Base-by-base conservation (phyloP, 129 eudicot species). In the Mikania micrantha region DNA sequence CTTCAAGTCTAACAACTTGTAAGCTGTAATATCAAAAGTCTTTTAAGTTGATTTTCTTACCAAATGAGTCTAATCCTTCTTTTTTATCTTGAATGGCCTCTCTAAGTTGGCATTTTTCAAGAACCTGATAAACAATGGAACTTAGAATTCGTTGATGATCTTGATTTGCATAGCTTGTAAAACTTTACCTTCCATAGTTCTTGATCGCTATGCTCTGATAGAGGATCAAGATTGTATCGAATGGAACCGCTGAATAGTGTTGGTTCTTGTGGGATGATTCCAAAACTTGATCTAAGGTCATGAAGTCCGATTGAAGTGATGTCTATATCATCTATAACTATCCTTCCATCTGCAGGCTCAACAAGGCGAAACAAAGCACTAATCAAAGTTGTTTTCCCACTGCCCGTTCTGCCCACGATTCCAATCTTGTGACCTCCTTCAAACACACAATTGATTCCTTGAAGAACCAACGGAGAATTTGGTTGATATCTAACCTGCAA, bases 381-480 rank as follows among this genome's bases (percentile, higher is more conserved):
- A 22, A 84, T 87, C 63, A 84, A 79, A 41, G 95, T 88, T 4
- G 95, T 82, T 67, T 88, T 88, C 19, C 95, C 87, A 35, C 91
- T 82, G 4, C 96, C 91, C 7, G 96, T 85, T 69, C 96, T 67
- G n/a, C 96, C 96, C 38, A 88, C 91, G 15, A 88, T 83, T 61
- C 96, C 96, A 39, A 88, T 73, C 39, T 81, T 78, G 45, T 78
- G 70, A 16, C 91, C 91, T 48, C 87, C 91, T 74, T 83, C 87
- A 53, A 88, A 82, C 44, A 76, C 77, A 57, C 91, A 88, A 50
- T 69, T 80, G 22, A 88, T 83, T 31, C 96, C 89, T 9, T 57
- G 75, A 44, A 88, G 87, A 69, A 88, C 88, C 17, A 85, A 62
- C 0, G 91, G 91, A 8, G 83, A 71, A 73, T 67, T 79, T 3